These are phyloP conservation scores for Talinum fruticosum DNA, from an alignment of 148 eudicot species.

Conservation along the genomic window DNA sequence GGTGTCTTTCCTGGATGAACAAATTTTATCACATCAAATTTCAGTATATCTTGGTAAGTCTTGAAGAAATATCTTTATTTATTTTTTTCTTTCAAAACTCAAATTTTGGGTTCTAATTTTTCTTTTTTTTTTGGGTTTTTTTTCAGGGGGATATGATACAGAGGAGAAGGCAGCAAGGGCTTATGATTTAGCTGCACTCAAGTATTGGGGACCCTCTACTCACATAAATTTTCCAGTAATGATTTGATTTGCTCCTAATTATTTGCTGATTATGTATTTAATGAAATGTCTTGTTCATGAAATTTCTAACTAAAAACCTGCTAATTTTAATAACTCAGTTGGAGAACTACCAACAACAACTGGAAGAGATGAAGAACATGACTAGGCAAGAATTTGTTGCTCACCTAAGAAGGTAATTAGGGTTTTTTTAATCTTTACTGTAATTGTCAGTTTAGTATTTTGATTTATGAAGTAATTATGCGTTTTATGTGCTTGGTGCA, in stretches of 20 bases:
- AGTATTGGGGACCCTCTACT: slow-evolving; percentile 92
- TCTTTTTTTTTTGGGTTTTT: not conserved
- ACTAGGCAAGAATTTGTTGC: slow-evolving; percentile 95
- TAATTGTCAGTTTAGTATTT: not conserved
- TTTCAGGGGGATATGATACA: slow-evolving; percentile 85
- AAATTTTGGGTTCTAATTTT: too few species aligned
- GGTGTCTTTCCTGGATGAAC: slow-evolving; percentile 10
- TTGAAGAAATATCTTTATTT: slow-evolving; percentile 14
- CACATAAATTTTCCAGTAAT: slow-evolving; percentile 84
- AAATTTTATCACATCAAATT: slow-evolving; percentile 4
- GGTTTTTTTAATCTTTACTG: too few species aligned
- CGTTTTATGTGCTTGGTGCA: slow-evolving; percentile 20
- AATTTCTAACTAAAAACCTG: not conserved
- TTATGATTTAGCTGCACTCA: slow-evolving; percentile 89
- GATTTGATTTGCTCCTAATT: not conserved
- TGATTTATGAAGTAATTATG: not conserved
- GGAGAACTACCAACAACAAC: slow-evolving; percentile 79
- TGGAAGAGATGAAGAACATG: slow-evolving; percentile 95
- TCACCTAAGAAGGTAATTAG: slow-evolving; percentile 68
- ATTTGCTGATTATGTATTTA: not conserved
- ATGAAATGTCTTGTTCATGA: not conserved
- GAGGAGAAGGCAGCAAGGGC: slow-evolving; percentile 95
- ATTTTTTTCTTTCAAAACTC: not conserved
- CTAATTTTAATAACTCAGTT: slow-evolving; percentile 36
- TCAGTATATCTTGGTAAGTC: slow-evolving; percentile 87